A percentile compares a stretch with the other conserved stretches of the same genome.
phyloP scores from a whole-genome alignment of 768 basidiomycete species.

The Suillus hirtellus region DNA sequence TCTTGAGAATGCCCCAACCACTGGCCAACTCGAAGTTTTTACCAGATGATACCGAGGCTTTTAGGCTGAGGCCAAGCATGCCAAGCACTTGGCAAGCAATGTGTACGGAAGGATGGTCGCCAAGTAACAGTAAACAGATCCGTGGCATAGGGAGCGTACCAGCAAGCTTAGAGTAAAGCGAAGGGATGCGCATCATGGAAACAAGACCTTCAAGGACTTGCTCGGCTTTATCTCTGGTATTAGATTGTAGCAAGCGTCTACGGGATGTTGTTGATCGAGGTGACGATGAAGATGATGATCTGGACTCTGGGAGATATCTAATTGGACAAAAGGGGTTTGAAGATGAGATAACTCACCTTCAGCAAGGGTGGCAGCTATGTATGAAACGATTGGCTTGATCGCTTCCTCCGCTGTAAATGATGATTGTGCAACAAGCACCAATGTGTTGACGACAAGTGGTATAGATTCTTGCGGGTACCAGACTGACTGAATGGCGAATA shows the following conservation, averaged over 20 bases:
- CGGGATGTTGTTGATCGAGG: constrained; percentile 13
- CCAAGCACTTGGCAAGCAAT: constrained; percentile 60
- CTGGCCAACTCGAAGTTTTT: constrained; percentile 84
- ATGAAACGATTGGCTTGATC: constrained; percentile 86
- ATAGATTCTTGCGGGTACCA: constrained; percentile 62
- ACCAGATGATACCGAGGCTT: constrained; percentile 60
- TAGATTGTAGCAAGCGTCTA: constrained; percentile 15
- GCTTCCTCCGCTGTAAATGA: constrained; percentile 71
- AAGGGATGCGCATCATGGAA: constrained; percentile 55
- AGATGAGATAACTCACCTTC: constrained; percentile 45
- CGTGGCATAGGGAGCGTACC: constrained; percentile 75
- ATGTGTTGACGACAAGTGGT: constrained; percentile 54
- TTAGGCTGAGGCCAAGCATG: constrained; percentile 58
- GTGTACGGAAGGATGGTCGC: constrained; percentile 63
- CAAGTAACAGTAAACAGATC: constrained; percentile 76
- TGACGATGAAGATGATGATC: constrained; percentile 16
- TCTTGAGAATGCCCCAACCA: constrained; percentile 78
- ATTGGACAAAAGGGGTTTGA: neutral
- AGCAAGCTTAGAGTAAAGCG: constrained; percentile 69
- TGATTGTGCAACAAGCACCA: constrained; percentile 60
- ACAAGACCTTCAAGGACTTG: constrained; percentile 67
- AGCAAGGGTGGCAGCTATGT: constrained; percentile 78
- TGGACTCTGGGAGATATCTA: constrained; percentile 8
- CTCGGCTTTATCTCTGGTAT: constrained; percentile 59
- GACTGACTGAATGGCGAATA: constrained; percentile 81